phyloP scores from a whole-genome alignment of 768 basidiomycete species.

The Hysterangium stoloniferum region DNA sequence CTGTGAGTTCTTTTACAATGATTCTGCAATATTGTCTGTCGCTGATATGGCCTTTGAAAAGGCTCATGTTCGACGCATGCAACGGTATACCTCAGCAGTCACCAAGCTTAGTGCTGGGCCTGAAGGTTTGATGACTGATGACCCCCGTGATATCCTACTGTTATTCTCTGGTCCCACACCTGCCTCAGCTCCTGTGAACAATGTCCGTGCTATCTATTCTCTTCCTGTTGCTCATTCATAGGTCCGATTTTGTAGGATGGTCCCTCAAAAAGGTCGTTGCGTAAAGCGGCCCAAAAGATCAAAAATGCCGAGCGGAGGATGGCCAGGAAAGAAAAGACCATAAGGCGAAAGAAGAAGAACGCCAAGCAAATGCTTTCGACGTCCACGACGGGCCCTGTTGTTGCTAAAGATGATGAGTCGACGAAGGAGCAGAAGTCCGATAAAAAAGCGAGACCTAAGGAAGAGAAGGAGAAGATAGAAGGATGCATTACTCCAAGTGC shows the following conservation, averaged over 20 bases:
- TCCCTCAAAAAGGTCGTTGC: neutral
- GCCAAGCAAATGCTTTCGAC: no score
- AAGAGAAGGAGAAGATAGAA: neutral
- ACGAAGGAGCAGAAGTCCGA: neutral
- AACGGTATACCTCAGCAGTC: neutral
- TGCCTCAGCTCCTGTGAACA: neutral
- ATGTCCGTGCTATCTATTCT: neutral
- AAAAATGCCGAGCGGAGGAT: neutral
- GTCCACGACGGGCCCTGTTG: no score
- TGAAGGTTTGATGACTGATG: neutral
- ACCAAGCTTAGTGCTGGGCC: neutral
- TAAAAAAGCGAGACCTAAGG: neutral
- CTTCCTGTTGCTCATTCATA: neutral
- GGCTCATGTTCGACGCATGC: neutral
- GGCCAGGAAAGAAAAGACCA: no score
- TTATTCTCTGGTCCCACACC: neutral
- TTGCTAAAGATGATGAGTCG: no score
- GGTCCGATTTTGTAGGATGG: neutral
- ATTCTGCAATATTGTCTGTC: neutral
- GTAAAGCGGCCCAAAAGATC: neutral
- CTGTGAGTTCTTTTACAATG: constrained; percentile 27
- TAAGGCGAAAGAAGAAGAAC: neutral
- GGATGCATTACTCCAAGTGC: neutral
- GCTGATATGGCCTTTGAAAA: neutral
- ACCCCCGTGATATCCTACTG: constrained; percentile 1